Base-by-base conservation (phyloP, 305 asterid species). In the Plantago coronopus region DNA sequence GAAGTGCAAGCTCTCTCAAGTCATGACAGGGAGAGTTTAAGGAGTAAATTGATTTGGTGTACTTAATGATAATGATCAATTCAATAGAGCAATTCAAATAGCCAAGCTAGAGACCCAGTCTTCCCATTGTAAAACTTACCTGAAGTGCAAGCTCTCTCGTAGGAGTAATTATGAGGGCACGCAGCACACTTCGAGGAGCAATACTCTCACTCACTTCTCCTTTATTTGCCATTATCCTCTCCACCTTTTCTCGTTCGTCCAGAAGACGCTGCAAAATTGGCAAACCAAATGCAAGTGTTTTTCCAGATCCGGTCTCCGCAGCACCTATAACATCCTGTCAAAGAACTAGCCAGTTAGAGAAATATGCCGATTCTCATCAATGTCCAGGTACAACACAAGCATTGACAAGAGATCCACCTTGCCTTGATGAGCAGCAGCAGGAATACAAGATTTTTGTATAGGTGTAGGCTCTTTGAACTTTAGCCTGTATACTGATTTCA, bases 241-340 rank as follows among this genome's bases (percentile, higher is more conserved):
- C 91, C 50, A 61, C 83, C 68, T 93, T 93, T 54, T 87, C 99
- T 59, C 69, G 77, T 76, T 93, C 99, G 70, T 93, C 96, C 38
- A 89, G 95, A 70, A 93, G 90, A 40, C 97, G 82, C 67, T 89
- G 99, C 40, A 93, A 76, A 71, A 93, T 93, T 63, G 99, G 99
- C 70, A 93, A 74, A 72, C 97, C 99, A 85, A 93, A 93, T 59
- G 99, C 99, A 69, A 93, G 96, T 37, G 99, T 93, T 74, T 89
- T 89, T 62, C 99, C 99, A 54, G 99, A 93, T 64, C 99, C 99
- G 27, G 99, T 93, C 89, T 80, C 99, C 27, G 99, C 99, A 54
- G 99, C 99, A 74, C 99, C 99, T 66, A 89, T 79, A 59, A 93
- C 95, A 81, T 93, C 97, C 97, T 93, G 84, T 63, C 74, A 74